Percentiles rank a stretch among this genome's conserved stretches.
phyloP scores from a whole-genome alignment of 139 green algal genomes.

The Asterochloris sp. region DNA sequence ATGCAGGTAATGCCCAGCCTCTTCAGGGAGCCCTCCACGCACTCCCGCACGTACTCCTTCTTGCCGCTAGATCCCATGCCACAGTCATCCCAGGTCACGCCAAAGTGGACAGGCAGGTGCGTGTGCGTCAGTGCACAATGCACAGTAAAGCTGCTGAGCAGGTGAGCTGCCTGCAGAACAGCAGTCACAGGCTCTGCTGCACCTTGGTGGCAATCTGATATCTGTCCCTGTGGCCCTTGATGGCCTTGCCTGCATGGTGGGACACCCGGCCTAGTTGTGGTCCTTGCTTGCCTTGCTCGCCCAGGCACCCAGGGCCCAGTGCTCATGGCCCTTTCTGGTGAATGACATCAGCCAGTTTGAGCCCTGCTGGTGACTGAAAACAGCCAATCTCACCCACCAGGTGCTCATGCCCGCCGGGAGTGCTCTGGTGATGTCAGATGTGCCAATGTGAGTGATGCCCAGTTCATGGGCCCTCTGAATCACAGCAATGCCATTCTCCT shows the following conservation, averaged over 20 bases:
- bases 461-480: slow-evolving; percentile 49
- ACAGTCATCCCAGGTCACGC: background rate
- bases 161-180: background rate
- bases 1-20: slow-evolving; percentile 48
- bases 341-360: background rate
- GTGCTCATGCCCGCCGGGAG: slow-evolving; percentile 27
- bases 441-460: slow-evolving; percentile 45
- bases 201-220: background rate
- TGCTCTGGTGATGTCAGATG: background rate
- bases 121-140: background rate
- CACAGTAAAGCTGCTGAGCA: background rate
- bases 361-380: too few species aligned
- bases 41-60: slow-evolving; percentile 20
- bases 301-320: background rate
- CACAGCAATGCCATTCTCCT: slow-evolving; percentile 31
- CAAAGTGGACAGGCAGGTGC: too few species aligned
- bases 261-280: background rate
- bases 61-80: background rate
- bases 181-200: background rate
- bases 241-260: slow-evolving; percentile 6
- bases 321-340: background rate
- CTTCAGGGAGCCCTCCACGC: slow-evolving; percentile 44
- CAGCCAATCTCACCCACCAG: slow-evolving; percentile 42
- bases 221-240: background rate
- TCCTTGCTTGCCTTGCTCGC: background rate